Base-by-base conservation (phyloP, 495 filamentous ascomycete species). In the Filosporella fistucella region DNA sequence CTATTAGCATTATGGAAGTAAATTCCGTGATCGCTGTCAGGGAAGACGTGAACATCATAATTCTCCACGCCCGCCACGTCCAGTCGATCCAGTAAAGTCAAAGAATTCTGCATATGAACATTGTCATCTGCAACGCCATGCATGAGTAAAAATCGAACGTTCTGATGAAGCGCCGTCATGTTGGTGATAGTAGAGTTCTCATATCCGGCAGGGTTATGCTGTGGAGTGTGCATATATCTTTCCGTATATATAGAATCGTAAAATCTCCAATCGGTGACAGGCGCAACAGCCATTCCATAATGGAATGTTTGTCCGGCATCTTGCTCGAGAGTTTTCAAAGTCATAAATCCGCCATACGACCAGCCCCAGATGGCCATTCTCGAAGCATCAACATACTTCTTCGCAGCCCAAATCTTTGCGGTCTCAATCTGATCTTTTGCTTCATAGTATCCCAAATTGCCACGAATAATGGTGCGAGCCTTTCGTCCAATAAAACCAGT, bases 181-280 rank as follows among this genome's bases (percentile, higher is more conserved):
- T 97, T 84, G 32, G 56, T 75, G 56, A 98, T 85, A 22, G 80
- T 78, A 16, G 86, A 75, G 54, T 79, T 83, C 18, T 81, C 71
- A 65, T 96, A 98, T 2, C 93, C 91, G 0, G 63, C 58, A 1
- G 70, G 72, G 58, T 96, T 96, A 56, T 84, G 72, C 53, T 94
- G 80, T 21, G 91, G 91, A 4, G 84, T 95, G 52, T 88, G 85
- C 91, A 96, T 96, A 63, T 95, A 96, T 28, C 91, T 78, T 64
- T 96, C 91, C 5, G 91, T 96, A 66, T 96, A 96, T 51, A 96
- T 86, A 20, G 86, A 91, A 61, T 96, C 90, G 63, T 96, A 96
- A 62, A 84, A 94, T 35, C 84, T 74, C 94, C 94, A 98, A 63
- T 98, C 90, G 1, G 94, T 98, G 11, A 98, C 93, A 9, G 93